These are phyloP conservation scores for Urochloa ruziziensis DNA, from an alignment of 176 grass and related monocot genomes.

Conservation along the genomic window DNA sequence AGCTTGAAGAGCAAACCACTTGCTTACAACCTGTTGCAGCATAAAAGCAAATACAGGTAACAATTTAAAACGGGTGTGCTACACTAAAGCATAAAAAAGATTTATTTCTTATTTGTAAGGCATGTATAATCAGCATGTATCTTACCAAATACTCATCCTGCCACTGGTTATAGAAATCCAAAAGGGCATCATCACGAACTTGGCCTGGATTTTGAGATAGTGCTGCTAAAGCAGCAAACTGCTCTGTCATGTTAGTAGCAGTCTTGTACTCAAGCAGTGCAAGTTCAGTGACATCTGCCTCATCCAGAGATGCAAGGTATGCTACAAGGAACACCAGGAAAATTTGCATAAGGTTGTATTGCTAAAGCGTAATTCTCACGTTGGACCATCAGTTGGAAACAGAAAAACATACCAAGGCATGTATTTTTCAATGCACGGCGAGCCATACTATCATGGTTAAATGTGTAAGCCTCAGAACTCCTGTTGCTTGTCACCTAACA, in stretches of 20 bases:
- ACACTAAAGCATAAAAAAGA: not conserved
- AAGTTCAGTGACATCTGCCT: constrained; percentile 71
- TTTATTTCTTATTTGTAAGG: not conserved
- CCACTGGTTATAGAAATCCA: constrained; percentile 89
- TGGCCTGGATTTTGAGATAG: constrained; percentile 90
- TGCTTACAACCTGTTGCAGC: constrained; percentile 84
- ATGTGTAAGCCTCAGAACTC: constrained; percentile 73
- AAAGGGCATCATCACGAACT: constrained; percentile 82
- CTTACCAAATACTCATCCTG: constrained; percentile 93
- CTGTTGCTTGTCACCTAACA: constrained; percentile 69
- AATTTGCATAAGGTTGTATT: constrained; percentile 33
- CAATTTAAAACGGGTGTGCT: not conserved
- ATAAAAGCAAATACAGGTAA: constrained; percentile 13
- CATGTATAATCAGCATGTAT: not conserved
- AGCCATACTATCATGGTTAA: constrained; percentile 80
- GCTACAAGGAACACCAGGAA: constrained; percentile 47
- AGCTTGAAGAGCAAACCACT: constrained; percentile 99
- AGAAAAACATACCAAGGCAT: constrained; percentile 66
- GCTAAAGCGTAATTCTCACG: constrained; percentile 8
- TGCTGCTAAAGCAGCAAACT: constrained; percentile 95
- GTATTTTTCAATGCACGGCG: constrained; percentile 85
- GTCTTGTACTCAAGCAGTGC: constrained; percentile 80
- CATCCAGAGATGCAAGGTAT: constrained; percentile 82
- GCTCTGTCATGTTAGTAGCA: constrained; percentile 95
- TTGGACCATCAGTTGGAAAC: not conserved